These are phyloP conservation scores for Mucor plumbeus DNA, from an alignment of 371 early-diverging fungal species.

Conservation along the genomic window DNA sequence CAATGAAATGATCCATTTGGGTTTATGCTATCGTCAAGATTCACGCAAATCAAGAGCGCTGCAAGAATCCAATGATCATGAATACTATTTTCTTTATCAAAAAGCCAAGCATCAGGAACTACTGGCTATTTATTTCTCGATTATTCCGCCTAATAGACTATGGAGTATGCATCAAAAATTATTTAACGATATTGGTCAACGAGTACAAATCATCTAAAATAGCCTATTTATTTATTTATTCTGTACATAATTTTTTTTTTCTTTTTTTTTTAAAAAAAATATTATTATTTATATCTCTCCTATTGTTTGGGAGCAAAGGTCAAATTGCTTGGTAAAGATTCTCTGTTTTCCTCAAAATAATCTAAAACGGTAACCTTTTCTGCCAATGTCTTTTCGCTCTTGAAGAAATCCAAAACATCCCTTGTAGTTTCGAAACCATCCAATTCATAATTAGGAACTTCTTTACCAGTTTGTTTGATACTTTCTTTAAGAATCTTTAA, in stretches of 20 bases:
- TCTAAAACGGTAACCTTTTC: conserved; percentile 16
- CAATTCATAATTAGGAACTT: conserved; percentile 44
- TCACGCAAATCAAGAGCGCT: not conserved
- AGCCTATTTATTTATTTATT: conserved; percentile 9
- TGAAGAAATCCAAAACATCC: conserved; percentile 40
- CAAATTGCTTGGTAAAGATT: conserved; percentile 27
- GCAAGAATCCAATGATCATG: conserved; percentile 20
- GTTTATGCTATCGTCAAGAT: conserved; percentile 15
- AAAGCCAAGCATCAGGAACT: conserved; percentile 28
- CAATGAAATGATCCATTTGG: conserved; percentile 24
- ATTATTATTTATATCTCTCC: too few species aligned
- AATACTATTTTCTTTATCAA: conserved; percentile 34
- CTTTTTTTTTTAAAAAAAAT: conserved; percentile 6
- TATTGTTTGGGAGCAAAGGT: conserved; percentile 23
- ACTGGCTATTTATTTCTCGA: conserved; percentile 43
- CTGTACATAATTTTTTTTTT: not conserved
- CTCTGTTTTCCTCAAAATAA: conserved; percentile 25
- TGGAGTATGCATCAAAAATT: conserved; percentile 46
- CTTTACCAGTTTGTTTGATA: conserved; percentile 48
- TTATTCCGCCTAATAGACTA: conserved; percentile 29
- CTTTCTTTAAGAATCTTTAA: conserved; percentile 46
- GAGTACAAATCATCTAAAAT: conserved; percentile 21
- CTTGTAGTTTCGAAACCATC: conserved; percentile 38
- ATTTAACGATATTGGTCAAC: conserved; percentile 44
- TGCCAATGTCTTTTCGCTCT: conserved; percentile 10